Conservation (phyloP, 2,329 filamentous ascomycete genomes). For the Alternaria sp. region DNA sequence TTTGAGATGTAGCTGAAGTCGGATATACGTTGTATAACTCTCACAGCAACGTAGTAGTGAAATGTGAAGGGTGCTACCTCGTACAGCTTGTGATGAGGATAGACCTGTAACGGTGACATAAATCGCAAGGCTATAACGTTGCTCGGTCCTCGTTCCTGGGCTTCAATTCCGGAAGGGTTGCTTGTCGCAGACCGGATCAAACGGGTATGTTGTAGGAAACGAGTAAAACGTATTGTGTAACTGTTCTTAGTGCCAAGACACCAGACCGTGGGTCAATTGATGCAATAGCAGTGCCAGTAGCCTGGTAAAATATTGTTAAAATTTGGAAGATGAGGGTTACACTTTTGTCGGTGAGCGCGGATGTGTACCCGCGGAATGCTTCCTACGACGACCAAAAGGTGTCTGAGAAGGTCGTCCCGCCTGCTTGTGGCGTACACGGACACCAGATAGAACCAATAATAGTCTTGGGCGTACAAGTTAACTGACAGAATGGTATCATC, state of each 20-base stretch:
- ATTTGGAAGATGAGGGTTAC: background rate
- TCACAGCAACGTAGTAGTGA: background rate
- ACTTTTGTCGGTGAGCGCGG: background rate
- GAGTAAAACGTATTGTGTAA: background rate
- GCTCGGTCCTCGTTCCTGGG: background rate
- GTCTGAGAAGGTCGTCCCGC: background rate
- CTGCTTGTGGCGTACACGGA: constrained; percentile 1
- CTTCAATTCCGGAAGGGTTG: background rate
- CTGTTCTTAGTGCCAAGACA: background rate
- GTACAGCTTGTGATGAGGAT: background rate
- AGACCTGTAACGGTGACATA: background rate
- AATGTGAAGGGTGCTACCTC: background rate
- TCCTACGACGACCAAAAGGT: background rate
- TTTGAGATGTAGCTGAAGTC: background rate
- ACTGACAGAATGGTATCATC: background rate
- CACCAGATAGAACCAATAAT: background rate
- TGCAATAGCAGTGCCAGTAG: background rate
- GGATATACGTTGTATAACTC: background rate
- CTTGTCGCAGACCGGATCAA: background rate
- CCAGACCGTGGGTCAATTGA: background rate
- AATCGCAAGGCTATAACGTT: background rate
- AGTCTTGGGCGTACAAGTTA: background rate
- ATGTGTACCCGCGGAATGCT: background rate
- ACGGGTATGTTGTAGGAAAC: background rate
- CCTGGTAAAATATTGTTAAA: background rate